These are phyloP conservation scores for Boletus semigastroideus DNA, from an alignment of 1,284 basidiomycete species.

Conservation along the genomic window DNA sequence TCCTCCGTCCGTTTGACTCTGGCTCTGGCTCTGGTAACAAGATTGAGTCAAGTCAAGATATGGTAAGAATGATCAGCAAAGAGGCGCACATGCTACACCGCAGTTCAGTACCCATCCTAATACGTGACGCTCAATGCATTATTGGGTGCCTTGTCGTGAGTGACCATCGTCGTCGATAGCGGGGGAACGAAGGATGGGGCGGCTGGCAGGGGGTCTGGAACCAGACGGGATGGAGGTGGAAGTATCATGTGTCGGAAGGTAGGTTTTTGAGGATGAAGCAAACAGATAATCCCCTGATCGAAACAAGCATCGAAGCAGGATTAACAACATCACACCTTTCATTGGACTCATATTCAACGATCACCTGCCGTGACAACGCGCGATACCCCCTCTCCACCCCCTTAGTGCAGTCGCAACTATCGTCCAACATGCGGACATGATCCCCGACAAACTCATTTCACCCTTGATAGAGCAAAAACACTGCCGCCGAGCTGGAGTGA, in stretches of 20 bases:
- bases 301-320: too few relatives aligned
- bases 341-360: neutral
- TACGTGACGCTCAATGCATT: slow-evolving; percentile 76
- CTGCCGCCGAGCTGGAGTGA: slow-evolving; percentile 25
- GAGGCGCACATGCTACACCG: slow-evolving; percentile 67
- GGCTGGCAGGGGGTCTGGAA: slow-evolving; percentile 7
- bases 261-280: slow-evolving; percentile 32
- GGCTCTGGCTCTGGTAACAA: slow-evolving; percentile 16
- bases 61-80: neutral
- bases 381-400: slow-evolving; percentile 37
- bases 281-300: too few relatives aligned
- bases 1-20: too few relatives aligned
- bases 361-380: too few relatives aligned
- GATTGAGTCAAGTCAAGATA: neutral
- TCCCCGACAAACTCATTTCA: slow-evolving; percentile 49
- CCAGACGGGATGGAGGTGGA: slow-evolving; percentile 36
- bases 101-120: slow-evolving; percentile 83
- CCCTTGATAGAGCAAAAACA: slow-evolving; percentile 59
- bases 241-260: slow-evolving; percentile 66
- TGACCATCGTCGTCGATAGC: slow-evolving; percentile 41
- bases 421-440: slow-evolving; percentile 46
- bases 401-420: slow-evolving; percentile 40
- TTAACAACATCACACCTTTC: slow-evolving; percentile 3
- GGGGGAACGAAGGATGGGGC: slow-evolving; percentile 29
- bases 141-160: slow-evolving; percentile 70